Evolutionary conservation across 2,329 filamentous ascomycete species (phyloP).

Genomic region (Xylariomycetidae sp.): DNA sequence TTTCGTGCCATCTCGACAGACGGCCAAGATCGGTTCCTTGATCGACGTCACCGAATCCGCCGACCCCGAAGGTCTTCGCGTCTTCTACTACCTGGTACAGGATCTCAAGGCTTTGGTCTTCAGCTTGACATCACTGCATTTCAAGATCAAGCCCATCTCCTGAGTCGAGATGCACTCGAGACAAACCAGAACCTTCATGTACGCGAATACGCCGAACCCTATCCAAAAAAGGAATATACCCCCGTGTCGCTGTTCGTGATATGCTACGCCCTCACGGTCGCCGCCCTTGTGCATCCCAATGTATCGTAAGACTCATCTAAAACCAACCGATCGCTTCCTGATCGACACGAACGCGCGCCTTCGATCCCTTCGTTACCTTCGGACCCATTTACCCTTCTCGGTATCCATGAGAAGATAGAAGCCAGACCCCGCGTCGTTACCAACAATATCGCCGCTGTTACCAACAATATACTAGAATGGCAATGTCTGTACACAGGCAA

Average conservation of each 20-base stretch:
- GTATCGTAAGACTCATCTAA: too few species aligned
- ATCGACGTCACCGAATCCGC: constrained; percentile 95
- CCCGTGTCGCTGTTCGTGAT: constrained; percentile 16
- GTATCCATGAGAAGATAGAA: too few species aligned
- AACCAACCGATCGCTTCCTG: too few species aligned
- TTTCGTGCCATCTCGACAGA: too few species aligned
- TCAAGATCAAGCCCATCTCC: constrained; percentile 83
- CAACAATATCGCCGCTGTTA: too few species aligned
- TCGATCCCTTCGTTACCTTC: too few species aligned
- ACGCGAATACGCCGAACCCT: constrained; percentile 16
- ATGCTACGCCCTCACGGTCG: constrained; percentile 9
- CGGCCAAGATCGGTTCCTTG: constrained; percentile 94
- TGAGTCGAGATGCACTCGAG: constrained; percentile 9
- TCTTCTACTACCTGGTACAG: constrained; percentile 98
- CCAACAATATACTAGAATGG: too few species aligned
- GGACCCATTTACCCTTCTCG: too few species aligned
- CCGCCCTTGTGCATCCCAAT: too few species aligned
- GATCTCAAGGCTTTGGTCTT: constrained; percentile 96
- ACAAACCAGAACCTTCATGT: constrained; percentile 7
- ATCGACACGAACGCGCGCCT: too few species aligned
- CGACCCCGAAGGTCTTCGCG: constrained; percentile 89
- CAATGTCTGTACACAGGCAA: too few species aligned
- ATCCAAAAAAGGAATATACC: constrained; percentile 20
- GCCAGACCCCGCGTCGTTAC: too few species aligned
- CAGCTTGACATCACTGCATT: constrained; percentile 91